These are phyloP conservation scores for Oryza nivara DNA, from an alignment of 176 grass and related monocot genomes.

Conservation along the genomic window DNA sequence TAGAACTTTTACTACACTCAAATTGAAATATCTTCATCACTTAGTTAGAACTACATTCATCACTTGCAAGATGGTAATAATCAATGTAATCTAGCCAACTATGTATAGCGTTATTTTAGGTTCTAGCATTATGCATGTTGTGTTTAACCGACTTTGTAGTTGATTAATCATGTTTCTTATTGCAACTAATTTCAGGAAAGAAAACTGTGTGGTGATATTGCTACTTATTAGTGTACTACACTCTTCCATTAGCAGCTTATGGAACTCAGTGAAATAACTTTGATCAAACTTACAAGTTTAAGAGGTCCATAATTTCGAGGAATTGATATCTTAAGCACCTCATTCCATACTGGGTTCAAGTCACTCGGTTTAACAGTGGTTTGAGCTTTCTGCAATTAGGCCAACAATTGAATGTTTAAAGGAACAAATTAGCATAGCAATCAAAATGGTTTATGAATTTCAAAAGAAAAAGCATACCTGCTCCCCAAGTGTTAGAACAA, in stretches of 20 bases:
- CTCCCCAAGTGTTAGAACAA: slow-evolving; percentile 72
- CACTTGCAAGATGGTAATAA: slow-evolving; percentile 1
- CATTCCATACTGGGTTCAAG: slow-evolving; percentile 97
- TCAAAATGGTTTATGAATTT: slow-evolving; percentile 26
- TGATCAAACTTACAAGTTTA: slow-evolving; percentile 81
- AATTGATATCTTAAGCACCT: slow-evolving; percentile 82
- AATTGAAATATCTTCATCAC: slow-evolving; percentile 14
- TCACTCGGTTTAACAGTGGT: slow-evolving; percentile 87
- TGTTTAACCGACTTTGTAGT: slow-evolving; percentile 6
- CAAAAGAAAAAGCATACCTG: slow-evolving; percentile 56
- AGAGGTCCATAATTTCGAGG: slow-evolving; percentile 87
- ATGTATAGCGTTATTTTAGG: slow-evolving; percentile 7
- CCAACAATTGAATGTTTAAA: slow-evolving; percentile 34
- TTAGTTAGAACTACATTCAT: neutral
- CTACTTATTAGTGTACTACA: neutral
- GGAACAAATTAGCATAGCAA: slow-evolving; percentile 11
- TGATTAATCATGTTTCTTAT: neutral
- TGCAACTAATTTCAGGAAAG: slow-evolving; percentile 20
- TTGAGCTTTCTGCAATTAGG: slow-evolving; percentile 71
- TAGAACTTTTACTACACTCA: neutral
- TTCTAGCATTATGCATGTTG: slow-evolving; percentile 7
- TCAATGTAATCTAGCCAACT: neutral
- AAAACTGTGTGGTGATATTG: neutral
- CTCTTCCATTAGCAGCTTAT: slow-evolving; percentile 5
- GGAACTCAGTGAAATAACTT: slow-evolving; percentile 11